These are phyloP conservation scores for Agarophyton chilense DNA, from an alignment of 23 red algal genomes.

Conservation along the genomic window DNA sequence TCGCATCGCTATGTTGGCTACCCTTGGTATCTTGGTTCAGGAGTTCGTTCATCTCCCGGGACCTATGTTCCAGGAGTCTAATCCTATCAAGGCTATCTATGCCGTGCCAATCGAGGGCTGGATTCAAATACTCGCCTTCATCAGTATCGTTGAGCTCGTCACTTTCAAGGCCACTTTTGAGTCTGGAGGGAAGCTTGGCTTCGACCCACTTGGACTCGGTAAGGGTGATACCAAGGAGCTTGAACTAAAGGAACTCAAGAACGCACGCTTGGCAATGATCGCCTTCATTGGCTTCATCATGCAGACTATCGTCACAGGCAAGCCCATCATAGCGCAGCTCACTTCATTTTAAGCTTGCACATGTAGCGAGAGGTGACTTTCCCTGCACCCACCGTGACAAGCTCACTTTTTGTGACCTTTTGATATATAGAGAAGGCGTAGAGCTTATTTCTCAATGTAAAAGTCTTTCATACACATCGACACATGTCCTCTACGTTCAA, in stretches of 20 bases:
- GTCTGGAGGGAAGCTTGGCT: constrained; percentile 70
- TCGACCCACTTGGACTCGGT: constrained; percentile 84
- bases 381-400: not conserved
- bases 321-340: constrained; percentile 75
- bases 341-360: constrained; percentile 31
- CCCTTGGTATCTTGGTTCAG: constrained; percentile 73
- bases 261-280: constrained; percentile 82
- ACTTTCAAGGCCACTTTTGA: constrained; percentile 90
- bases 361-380: not conserved
- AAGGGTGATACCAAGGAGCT: constrained; percentile 36
- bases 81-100: constrained; percentile 86
- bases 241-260: constrained; percentile 81
- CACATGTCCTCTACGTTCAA: not conserved
- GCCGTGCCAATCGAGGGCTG: constrained; percentile 87
- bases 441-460: constrained; percentile 22
- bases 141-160: constrained; percentile 76
- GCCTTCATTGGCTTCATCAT: constrained; percentile 77
- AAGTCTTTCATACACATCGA: constrained; percentile 16
- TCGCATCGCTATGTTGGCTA: constrained; percentile 90
- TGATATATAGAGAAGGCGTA: not conserved
- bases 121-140: constrained; percentile 83
- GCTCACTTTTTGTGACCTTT: constrained; percentile 13
- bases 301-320: constrained; percentile 61
- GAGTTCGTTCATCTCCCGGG: constrained; percentile 90
- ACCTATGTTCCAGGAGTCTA: constrained; percentile 72